These are phyloP conservation scores for Pelargonium fulgidum DNA, from an alignment of 441 rosid species.

Conservation along the genomic window DNA sequence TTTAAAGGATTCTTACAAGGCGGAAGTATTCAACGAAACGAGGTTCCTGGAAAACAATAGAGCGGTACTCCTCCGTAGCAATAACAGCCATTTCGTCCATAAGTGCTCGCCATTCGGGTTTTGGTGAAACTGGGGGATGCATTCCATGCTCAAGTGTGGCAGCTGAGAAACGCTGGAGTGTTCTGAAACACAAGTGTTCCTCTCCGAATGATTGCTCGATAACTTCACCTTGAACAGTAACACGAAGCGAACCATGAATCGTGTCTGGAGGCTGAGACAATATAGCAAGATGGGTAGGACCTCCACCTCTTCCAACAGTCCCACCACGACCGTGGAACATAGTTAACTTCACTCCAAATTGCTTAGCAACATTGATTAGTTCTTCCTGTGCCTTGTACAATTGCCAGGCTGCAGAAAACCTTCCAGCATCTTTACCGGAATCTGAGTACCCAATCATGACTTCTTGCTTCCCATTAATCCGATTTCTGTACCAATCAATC, in stretches of 20 bases:
- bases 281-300: slow-evolving; percentile 96
- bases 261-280: slow-evolving; percentile 96
- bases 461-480: slow-evolving; percentile 87
- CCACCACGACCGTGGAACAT: slow-evolving; percentile 39
- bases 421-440: slow-evolving; percentile 94
- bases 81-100: slow-evolving; percentile 84
- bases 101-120: slow-evolving; percentile 83
- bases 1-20: slow-evolving; percentile 43
- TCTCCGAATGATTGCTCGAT: slow-evolving; percentile 67
- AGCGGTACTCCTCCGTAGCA: slow-evolving; percentile 79
- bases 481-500: slow-evolving; percentile 25
- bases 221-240: slow-evolving; percentile 42
- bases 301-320: slow-evolving; percentile 96
- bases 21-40: slow-evolving; percentile 92
- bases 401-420: slow-evolving; percentile 93
- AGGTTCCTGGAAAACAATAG: slow-evolving; percentile 80
- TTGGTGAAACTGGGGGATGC: too few relatives aligned
- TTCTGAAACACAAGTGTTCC: slow-evolving; percentile 58
- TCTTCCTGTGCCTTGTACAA: slow-evolving; percentile 37
- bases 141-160: slow-evolving; percentile 57
- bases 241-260: slow-evolving; percentile 10
- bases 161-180: slow-evolving; percentile 86
- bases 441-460: slow-evolving; percentile 96
- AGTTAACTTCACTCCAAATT: slow-evolving; percentile 86
- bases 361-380: slow-evolving; percentile 61